phyloP scores from a whole-genome alignment of 306 rosid genomes.

The Rosa multiflora region DNA sequence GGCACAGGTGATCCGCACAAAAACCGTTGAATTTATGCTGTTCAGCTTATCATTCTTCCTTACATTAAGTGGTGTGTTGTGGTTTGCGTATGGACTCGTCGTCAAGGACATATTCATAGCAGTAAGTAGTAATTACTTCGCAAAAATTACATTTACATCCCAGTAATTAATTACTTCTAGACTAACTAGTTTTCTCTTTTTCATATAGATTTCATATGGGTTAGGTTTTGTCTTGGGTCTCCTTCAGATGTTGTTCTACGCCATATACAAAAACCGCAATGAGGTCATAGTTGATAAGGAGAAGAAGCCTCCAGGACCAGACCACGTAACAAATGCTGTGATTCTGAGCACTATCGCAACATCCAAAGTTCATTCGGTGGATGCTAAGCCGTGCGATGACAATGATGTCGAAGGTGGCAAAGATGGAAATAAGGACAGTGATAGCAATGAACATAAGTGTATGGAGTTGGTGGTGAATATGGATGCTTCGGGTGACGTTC shows the following conservation, averaged over 20 bases:
- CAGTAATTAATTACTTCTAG: background rate
- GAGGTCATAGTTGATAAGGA: background rate
- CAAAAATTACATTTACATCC: background rate
- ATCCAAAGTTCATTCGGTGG: conserved; percentile 25
- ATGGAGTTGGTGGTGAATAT: background rate
- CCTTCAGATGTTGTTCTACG: conserved; percentile 68
- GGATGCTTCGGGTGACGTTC: background rate
- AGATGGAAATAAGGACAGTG: background rate
- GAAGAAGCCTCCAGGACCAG: too few species aligned
- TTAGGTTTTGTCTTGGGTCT: conserved; percentile 62
- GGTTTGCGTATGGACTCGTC: conserved; percentile 77
- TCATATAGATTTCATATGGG: conserved; percentile 58
- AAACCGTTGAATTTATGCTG: too few species aligned
- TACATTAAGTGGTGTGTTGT: conserved; percentile 21
- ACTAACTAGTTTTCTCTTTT: background rate
- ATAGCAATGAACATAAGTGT: background rate
- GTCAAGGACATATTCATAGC: conserved; percentile 73
- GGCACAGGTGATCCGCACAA: too few species aligned
- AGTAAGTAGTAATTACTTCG: conserved; percentile 35
- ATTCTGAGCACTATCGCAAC: too few species aligned
- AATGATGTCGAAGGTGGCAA: background rate
- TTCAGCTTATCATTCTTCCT: too few species aligned
- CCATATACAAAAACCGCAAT: conserved; percentile 33
- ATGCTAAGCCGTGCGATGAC: background rate
- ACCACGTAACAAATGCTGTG: too few species aligned